Base-by-base conservation (phyloP, 306 rosid genomes). In the Vigna mungo region DNA sequence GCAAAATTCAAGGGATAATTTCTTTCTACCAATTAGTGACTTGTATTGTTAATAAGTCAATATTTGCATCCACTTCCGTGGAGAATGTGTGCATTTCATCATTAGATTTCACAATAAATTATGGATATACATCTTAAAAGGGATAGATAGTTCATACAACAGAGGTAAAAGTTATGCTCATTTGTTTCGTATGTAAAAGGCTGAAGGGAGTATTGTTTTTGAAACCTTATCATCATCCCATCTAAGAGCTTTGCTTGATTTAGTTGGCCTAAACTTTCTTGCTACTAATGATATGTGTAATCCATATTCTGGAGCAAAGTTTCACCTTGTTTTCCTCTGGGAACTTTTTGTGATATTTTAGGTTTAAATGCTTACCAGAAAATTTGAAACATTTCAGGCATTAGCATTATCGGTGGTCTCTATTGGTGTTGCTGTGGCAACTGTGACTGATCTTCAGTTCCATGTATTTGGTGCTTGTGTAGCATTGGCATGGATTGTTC, bases 401-500 rank as follows among this genome's bases (percentile, higher is more conserved):
- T 74, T 90, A 56, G 88, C 96, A 48, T 91, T 93, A 43, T 58
- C 84, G 1, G 85, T 88, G 65, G 98, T 90, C 68, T 93, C 92
- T 62, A 60, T 90, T 74, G 98, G 96, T 70, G 93, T 93, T 47
- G 90, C 94, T 36, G 90, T 93, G 74, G 96, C 94, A 18, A 90
- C 94, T 2, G 96, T 91, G 44, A 89, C 95, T 21, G 95, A 93
- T 85, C 84, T 93, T 72, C 96, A 93, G 78, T 91, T 93, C 81
- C 85, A 91, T 20, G 58, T 87, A 23, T 93, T 89, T 83, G 96
- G 96, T 71, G 95, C 95, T 27, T 93, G 89, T 66, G 79, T 89
- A 51, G 98, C 96, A 4, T 81, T 89, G 62, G 95, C 96, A 6
- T 93, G 98, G 96, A 88, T 91, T 79, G 78, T 93, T 68, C 96